phyloP scores from a whole-genome alignment of 768 basidiomycete genomes.

The Hypholoma fasciculare region DNA sequence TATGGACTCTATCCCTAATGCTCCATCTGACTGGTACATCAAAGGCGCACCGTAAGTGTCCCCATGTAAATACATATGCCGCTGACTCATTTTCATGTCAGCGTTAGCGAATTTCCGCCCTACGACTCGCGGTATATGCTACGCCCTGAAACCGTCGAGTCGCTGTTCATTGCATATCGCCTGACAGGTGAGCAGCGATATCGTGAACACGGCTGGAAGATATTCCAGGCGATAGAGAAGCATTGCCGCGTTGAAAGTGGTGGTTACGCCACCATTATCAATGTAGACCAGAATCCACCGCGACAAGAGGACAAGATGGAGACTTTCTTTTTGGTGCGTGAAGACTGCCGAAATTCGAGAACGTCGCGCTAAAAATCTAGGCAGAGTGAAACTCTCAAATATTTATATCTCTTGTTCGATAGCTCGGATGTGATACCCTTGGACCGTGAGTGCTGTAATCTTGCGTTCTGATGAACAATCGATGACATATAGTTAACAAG shows the following conservation, averaged over 20 bases:
- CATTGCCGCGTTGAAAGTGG: conserved; percentile 78
- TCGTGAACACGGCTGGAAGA: conserved; percentile 82
- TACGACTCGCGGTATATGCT: conserved; percentile 95
- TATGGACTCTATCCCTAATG: conserved; percentile 39
- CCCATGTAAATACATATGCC: background rate
- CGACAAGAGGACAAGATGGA: conserved; percentile 90
- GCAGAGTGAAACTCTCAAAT: conserved; percentile 89
- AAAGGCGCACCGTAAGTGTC: conserved; percentile 64
- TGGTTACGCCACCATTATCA: conserved; percentile 81
- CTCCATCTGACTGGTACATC: conserved; percentile 86
- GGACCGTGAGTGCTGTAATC: conserved; percentile 52
- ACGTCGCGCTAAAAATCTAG: background rate
- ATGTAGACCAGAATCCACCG: conserved; percentile 78
- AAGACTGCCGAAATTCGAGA: conserved; percentile 6
- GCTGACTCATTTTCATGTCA: conserved; percentile 7
- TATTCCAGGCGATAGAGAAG: conserved; percentile 86
- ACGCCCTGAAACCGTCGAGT: conserved; percentile 93
- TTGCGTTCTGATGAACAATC: background rate
- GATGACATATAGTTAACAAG: conserved; percentile 31
- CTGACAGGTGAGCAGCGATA: conserved; percentile 83
- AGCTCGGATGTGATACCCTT: conserved; percentile 73
- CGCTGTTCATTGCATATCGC: conserved; percentile 89
- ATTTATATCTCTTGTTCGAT: conserved; percentile 85
- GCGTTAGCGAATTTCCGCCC: conserved; percentile 42
- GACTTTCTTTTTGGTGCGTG: conserved; percentile 83